Percentiles rank a stretch among this genome's conserved stretches.
Conservation (phyloP, 495 filamentous ascomycete genomes). For the Aspergillus asperescens region DNA sequence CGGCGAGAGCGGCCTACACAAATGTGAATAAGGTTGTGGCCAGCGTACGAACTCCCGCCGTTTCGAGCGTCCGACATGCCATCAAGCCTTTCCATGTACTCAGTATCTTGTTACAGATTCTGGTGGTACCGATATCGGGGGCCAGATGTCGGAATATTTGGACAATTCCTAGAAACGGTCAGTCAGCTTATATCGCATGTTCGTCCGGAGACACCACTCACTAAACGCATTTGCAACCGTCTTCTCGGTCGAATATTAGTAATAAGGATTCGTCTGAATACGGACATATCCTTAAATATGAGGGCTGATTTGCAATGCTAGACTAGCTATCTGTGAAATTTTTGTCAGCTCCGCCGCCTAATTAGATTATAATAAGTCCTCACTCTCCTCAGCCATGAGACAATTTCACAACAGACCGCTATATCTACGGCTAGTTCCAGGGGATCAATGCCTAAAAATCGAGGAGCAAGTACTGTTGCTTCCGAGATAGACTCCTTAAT, state of each 20-base stretch:
- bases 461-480: slow-evolving; percentile 27
- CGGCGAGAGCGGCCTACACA: slow-evolving; percentile 52
- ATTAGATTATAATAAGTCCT: too few species aligned
- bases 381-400: too few species aligned
- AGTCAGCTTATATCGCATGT: background rate
- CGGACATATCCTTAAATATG: slow-evolving; percentile 52
- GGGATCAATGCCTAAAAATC: slow-evolving; percentile 36
- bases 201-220: slow-evolving; percentile 23
- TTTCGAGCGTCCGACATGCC: slow-evolving; percentile 54
- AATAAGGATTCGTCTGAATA: slow-evolving; percentile 57
- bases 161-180: slow-evolving; percentile 40
- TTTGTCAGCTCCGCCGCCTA: background rate
- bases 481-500: slow-evolving; percentile 43
- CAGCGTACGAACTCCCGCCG: slow-evolving; percentile 48
- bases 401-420: slow-evolving; percentile 25
- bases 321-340: slow-evolving; percentile 43
- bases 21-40: slow-evolving; percentile 59
- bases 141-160: slow-evolving; percentile 44
- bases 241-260: slow-evolving; percentile 47
- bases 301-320: slow-evolving; percentile 48
- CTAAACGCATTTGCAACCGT: slow-evolving; percentile 52
- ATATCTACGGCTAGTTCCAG: slow-evolving; percentile 56
- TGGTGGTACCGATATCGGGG: slow-evolving; percentile 40
- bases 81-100: slow-evolving; percentile 60
- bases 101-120: slow-evolving; percentile 60